Conservation (phyloP, 495 filamentous ascomycete genomes). For the Talaromyces wortmannii region DNA sequence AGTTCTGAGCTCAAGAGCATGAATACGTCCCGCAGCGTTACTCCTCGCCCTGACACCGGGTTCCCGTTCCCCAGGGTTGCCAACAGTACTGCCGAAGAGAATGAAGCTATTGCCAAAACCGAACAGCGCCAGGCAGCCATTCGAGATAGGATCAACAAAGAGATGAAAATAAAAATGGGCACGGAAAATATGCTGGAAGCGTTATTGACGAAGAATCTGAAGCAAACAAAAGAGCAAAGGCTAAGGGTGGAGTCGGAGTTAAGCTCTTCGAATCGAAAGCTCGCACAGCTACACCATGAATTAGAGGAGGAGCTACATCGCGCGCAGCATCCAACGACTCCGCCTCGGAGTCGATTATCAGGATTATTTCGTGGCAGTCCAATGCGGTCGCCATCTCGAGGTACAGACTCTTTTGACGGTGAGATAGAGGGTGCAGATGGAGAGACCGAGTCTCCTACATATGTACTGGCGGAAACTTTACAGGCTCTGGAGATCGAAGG, state of each 20-base stretch:
- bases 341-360: slow-evolving; percentile 59
- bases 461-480: slow-evolving; percentile 79
- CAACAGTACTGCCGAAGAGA: slow-evolving; percentile 58
- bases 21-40: slow-evolving; percentile 57
- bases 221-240: slow-evolving; percentile 89
- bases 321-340: slow-evolving; percentile 60
- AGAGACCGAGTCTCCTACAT: slow-evolving; percentile 81
- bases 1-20: slow-evolving; percentile 81
- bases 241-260: slow-evolving; percentile 83
- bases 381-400: slow-evolving; percentile 59
- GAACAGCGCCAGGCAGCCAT: slow-evolving; percentile 71
- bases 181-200: slow-evolving; percentile 97
- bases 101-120: slow-evolving; percentile 35
- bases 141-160: slow-evolving; percentile 79
- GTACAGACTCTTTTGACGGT: slow-evolving; percentile 28
- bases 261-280: slow-evolving; percentile 81
- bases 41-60: slow-evolving; percentile 59
- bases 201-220: slow-evolving; percentile 86
- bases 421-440: slow-evolving; percentile 41
- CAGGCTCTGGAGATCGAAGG: slow-evolving; percentile 80
- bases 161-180: slow-evolving; percentile 94
- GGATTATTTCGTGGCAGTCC: slow-evolving; percentile 59
- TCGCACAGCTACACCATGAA: slow-evolving; percentile 72
- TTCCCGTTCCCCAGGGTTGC: slow-evolving; percentile 39
- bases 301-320: slow-evolving; percentile 67